Conservation (phyloP, 345 rosid species). For the Eucalyptus urophylla region DNA sequence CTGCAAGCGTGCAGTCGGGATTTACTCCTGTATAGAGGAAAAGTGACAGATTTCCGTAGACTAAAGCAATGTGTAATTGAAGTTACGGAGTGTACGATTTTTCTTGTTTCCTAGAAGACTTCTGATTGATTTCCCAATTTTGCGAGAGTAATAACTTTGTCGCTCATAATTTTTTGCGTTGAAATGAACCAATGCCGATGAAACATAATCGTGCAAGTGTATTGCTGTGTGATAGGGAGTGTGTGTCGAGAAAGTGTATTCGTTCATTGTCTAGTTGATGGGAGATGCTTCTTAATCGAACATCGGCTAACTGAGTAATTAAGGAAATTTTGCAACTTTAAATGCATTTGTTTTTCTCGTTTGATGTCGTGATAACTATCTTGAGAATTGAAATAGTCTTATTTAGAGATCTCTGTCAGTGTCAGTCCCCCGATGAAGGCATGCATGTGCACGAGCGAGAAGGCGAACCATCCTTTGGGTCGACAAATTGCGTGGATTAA, state of each 20-base stretch:
- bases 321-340: neutral
- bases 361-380: neutral
- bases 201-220: neutral
- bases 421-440: neutral
- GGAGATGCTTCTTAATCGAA: neutral
- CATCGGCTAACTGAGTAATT: neutral
- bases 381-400: neutral
- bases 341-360: neutral
- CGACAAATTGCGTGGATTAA: neutral
- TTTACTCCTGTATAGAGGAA: conserved; percentile 15
- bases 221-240: neutral
- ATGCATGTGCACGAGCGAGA: neutral
- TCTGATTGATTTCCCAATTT: neutral
- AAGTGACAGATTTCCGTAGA: neutral
- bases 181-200: neutral
- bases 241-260: neutral
- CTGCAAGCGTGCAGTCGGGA: neutral
- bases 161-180: neutral
- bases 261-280: neutral
- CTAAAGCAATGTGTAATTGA: neutral
- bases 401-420: neutral
- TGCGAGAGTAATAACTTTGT: neutral
- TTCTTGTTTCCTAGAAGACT: neutral
- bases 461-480: neutral
- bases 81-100: neutral